Evolutionary conservation across 2,329 filamentous ascomycete species (phyloP).

Genomic region (Aspergillus udagawae): DNA sequence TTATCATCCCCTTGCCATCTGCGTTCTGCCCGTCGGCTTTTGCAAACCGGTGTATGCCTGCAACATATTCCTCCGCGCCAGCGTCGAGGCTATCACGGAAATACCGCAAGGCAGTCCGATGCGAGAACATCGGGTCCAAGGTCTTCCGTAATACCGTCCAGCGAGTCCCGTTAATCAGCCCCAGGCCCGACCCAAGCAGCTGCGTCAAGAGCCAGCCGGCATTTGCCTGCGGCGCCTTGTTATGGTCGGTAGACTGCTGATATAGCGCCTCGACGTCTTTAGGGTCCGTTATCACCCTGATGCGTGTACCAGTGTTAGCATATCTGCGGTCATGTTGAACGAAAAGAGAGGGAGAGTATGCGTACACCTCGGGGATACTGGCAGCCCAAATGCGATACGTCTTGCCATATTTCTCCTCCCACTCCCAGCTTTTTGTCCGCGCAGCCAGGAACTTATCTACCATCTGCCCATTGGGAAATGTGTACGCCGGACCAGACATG

Average conservation of each 20-base stretch:
- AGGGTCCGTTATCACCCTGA: not conserved
- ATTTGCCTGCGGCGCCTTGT: not conserved
- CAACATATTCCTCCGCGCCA: not conserved
- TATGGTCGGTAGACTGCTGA: not conserved
- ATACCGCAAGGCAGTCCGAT: not conserved
- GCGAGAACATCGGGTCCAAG: not conserved
- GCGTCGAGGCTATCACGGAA: not conserved
- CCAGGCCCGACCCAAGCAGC: not conserved
- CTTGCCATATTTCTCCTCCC: conserved; percentile 1
- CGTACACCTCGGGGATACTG: conserved; percentile 1
- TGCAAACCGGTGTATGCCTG: not conserved
- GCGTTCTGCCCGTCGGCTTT: not conserved
- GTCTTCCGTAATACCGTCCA: not conserved
- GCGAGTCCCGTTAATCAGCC: not conserved
- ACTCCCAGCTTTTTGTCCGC: not conserved
- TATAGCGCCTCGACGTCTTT: not conserved
- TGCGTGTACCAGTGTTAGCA: too few species aligned
- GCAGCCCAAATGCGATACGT: conserved; percentile 2
- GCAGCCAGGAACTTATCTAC: not conserved
- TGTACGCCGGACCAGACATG: not conserved
- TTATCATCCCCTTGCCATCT: not conserved
- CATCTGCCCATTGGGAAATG: not conserved
- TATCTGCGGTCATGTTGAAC: not conserved
- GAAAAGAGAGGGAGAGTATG: too few species aligned
- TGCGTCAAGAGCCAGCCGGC: not conserved